Base-by-base conservation (phyloP, 139 green algal genomes). In the Coelastrella sp. region DNA sequence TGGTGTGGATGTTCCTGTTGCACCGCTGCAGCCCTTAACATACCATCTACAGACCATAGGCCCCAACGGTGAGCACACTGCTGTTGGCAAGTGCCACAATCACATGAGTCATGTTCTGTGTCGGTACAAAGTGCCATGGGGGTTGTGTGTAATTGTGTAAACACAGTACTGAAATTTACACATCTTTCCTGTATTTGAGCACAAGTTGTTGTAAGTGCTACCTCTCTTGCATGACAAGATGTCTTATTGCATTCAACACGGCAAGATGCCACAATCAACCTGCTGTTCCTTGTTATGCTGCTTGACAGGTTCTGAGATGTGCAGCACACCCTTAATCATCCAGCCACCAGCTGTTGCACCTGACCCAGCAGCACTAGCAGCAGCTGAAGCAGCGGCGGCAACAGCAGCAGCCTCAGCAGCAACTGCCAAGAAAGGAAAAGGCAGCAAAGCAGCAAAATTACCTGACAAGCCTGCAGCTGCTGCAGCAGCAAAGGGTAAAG, bases 281-380 rank as follows among this genome's bases (percentile, higher is more conserved):
- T n/a, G n/a, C n/a, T n/a, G n/a, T n/a, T n/a, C 35, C 37, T 19
- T 53, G n/a, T 30, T 19, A 76, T 51, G n/a, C 41, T n/a, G 32
- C 19, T n/a, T 25, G 30, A 38, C 40, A 83, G 76, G 76, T 40
- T 34, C 76, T n/a, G 37, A 53, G 25, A 43, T 62, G 3, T 83
- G 76, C 76, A 83, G 76, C 57, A 74, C 37, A 8, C 11, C 76
- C 15, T 13, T 83, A 25, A 30, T 40, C n/a, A 73, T 73, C 21
- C 72, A 64, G 48, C 48, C 76, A 23, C 57, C 76, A 43, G 50
- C 57, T 40, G 53, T 35, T 6, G 51, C 75, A 59, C 32, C 23
- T 11, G 51, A 32, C 30, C 25, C 51, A 23, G 51, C 23, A 27
- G 37, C 59, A 38, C 19, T 62, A 57, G 30, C 57, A 38, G 50